Evolutionary conservation across 495 filamentous ascomycete genomes (phyloP).

Genomic region (Aspergillus panamensis): DNA sequence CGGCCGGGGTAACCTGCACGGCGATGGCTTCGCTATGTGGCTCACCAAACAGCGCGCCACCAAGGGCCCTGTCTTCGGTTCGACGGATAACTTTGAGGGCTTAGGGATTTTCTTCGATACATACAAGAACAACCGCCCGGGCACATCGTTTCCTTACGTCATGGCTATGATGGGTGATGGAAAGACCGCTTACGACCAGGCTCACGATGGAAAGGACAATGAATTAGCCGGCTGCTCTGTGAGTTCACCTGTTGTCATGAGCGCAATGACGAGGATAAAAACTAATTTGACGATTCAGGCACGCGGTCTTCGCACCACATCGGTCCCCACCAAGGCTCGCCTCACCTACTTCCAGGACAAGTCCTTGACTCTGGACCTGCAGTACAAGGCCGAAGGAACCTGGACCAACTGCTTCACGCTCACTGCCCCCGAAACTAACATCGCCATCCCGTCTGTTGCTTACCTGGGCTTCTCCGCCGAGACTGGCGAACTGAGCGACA

Average conservation of each 20-base stretch:
- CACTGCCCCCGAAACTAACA: constrained; percentile 55
- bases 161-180: constrained; percentile 99
- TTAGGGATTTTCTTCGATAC: constrained; percentile 98
- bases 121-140: constrained; percentile 99
- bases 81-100: constrained; percentile 84
- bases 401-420: constrained; percentile 90
- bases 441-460: constrained; percentile 81
- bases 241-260: constrained; percentile 21
- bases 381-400: constrained; percentile 83
- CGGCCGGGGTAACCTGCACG: constrained; percentile 79
- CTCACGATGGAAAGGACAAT: constrained; percentile 89
- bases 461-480: constrained; percentile 96
- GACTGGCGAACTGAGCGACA: constrained; percentile 94
- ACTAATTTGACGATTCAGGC: constrained; percentile 46
- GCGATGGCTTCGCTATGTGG: constrained; percentile 98
- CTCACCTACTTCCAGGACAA: constrained; percentile 98
- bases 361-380: constrained; percentile 82
- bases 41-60: constrained; percentile 88
- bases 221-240: constrained; percentile 93
- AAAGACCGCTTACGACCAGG: constrained; percentile 83
- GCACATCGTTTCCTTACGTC: constrained; percentile 92
- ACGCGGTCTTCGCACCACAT: constrained; percentile 76
- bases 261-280: not conserved
- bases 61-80: constrained; percentile 83
- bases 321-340: constrained; percentile 75